Percentiles rank a stretch among this genome's conserved stretches.
These are phyloP conservation scores for Symbiodinium natans DNA, from an alignment of 73 alveolate species.

Conservation along the genomic window DNA sequence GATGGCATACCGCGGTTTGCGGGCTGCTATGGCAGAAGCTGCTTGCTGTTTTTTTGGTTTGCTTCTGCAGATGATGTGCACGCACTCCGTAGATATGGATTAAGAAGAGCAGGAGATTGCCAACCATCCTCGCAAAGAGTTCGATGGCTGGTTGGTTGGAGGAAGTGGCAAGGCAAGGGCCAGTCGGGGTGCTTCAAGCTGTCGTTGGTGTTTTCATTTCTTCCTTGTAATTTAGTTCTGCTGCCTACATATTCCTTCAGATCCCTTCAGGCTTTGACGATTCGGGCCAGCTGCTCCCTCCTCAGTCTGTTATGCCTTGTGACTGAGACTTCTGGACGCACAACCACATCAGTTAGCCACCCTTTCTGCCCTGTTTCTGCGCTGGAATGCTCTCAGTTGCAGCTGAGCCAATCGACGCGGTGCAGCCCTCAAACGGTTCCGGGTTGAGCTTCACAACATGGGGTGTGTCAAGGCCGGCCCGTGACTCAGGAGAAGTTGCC, in stretches of 20 bases:
- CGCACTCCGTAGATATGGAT: background rate
- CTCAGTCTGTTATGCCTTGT: background rate
- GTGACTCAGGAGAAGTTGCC: slow-evolving; percentile 54
- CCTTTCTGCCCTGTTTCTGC: too few species aligned
- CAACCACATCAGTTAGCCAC: background rate
- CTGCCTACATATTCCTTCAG: background rate
- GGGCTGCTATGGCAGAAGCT: too few species aligned
- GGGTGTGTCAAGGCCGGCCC: background rate
- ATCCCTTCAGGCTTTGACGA: slow-evolving; percentile 50
- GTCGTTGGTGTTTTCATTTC: too few species aligned
- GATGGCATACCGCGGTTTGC: too few species aligned
- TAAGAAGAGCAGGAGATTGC: slow-evolving; percentile 39
- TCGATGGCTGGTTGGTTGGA: slow-evolving; percentile 88
- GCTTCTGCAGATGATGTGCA: background rate
- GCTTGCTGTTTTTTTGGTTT: background rate
- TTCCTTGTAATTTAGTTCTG: too few species aligned
- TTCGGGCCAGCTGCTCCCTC: slow-evolving; percentile 49
- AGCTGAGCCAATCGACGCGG: slow-evolving; percentile 39
- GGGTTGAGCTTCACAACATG: background rate
- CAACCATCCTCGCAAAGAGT: slow-evolving; percentile 87
- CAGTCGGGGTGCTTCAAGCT: too few species aligned
- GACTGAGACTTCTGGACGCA: background rate
- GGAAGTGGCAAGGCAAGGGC: slow-evolving; percentile 76
- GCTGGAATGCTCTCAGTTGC: slow-evolving; percentile 7
- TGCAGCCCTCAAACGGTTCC: background rate